Conservation (phyloP, 2,329 filamentous ascomycete genomes). For the Aspergillus piperis region DNA sequence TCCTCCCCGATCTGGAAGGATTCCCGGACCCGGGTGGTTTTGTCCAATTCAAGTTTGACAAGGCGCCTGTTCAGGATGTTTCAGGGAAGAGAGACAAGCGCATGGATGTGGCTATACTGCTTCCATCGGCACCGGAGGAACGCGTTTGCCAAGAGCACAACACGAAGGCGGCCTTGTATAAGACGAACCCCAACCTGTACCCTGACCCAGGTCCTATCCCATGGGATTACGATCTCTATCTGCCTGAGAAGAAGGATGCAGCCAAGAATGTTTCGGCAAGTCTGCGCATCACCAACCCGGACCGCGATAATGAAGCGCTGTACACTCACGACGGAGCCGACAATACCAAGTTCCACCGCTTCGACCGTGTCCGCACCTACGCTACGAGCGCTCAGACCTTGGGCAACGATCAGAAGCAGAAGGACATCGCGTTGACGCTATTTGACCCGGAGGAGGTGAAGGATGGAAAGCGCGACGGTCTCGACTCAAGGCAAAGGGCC, state of each 20-base stretch:
- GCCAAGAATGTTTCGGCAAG: slow-evolving; percentile 57
- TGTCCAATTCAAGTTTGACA: slow-evolving; percentile 62
- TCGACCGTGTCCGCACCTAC: slow-evolving; percentile 61
- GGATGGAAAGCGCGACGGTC: slow-evolving; percentile 20
- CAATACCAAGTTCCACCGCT: slow-evolving; percentile 53
- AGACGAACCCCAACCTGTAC: slow-evolving; percentile 52
- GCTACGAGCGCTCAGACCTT: slow-evolving; percentile 58
- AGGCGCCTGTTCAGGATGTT: slow-evolving; percentile 55
- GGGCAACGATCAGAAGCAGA: slow-evolving; percentile 54
- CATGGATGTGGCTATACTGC: slow-evolving; percentile 60
- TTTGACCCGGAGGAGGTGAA: slow-evolving; percentile 50
- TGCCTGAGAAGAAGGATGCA: slow-evolving; percentile 52
- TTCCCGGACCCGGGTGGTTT: slow-evolving; percentile 61
- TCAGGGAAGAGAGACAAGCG: slow-evolving; percentile 57
- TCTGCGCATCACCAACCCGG: slow-evolving; percentile 55
- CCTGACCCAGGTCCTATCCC: slow-evolving; percentile 55
- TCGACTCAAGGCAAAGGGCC: slow-evolving; percentile 48
- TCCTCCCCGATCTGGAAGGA: slow-evolving; percentile 63
- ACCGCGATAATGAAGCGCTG: slow-evolving; percentile 54
- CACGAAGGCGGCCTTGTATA: slow-evolving; percentile 50
- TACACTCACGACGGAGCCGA: slow-evolving; percentile 51
- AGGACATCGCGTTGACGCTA: slow-evolving; percentile 60
- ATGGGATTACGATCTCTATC: slow-evolving; percentile 62
- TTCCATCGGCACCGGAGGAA: slow-evolving; percentile 54
- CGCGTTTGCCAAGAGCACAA: slow-evolving; percentile 51